A percentile compares a stretch with the other conserved stretches of the same genome.
Conservation (phyloP, 2,329 filamentous ascomycete species). For the Beauveria sp. region DNA sequence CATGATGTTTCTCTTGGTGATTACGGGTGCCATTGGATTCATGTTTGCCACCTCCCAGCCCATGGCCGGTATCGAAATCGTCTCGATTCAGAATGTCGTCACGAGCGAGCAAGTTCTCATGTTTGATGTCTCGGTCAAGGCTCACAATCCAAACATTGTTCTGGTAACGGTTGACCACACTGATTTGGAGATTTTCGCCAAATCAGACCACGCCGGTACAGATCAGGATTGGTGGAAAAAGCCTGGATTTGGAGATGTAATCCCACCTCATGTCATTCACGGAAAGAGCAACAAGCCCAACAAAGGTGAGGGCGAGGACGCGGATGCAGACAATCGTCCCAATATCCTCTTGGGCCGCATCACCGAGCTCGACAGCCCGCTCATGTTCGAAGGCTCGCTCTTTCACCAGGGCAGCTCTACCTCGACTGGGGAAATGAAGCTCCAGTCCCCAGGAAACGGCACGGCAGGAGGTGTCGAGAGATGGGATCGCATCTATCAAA, state of each 20-base stretch:
- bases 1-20: slow-evolving; percentile 70
- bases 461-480: slow-evolving; percentile 78
- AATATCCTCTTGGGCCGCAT: slow-evolving; percentile 92
- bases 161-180: slow-evolving; percentile 78
- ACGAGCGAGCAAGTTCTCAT: slow-evolving; percentile 93
- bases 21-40: slow-evolving; percentile 80
- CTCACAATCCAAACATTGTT: slow-evolving; percentile 88
- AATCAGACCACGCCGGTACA: slow-evolving; percentile 78
- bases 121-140: slow-evolving; percentile 80
- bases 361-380: slow-evolving; percentile 74
- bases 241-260: background rate
- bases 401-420: slow-evolving; percentile 65
- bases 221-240: slow-evolving; percentile 52
- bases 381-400: slow-evolving; percentile 85
- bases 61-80: slow-evolving; percentile 67
- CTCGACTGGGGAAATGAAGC: slow-evolving; percentile 75
- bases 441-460: slow-evolving; percentile 77
- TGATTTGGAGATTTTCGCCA: slow-evolving; percentile 89
- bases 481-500: slow-evolving; percentile 84
- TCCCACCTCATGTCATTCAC: slow-evolving; percentile 12
- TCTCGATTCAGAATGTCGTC: slow-evolving; percentile 79
- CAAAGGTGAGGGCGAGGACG: slow-evolving; percentile 31
- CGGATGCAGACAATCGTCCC: slow-evolving; percentile 46
- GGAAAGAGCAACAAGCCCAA: slow-evolving; percentile 19
- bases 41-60: slow-evolving; percentile 88